phyloP scores from a whole-genome alignment of 345 rosid genomes.

The Euphorbia pulcherrima region DNA sequence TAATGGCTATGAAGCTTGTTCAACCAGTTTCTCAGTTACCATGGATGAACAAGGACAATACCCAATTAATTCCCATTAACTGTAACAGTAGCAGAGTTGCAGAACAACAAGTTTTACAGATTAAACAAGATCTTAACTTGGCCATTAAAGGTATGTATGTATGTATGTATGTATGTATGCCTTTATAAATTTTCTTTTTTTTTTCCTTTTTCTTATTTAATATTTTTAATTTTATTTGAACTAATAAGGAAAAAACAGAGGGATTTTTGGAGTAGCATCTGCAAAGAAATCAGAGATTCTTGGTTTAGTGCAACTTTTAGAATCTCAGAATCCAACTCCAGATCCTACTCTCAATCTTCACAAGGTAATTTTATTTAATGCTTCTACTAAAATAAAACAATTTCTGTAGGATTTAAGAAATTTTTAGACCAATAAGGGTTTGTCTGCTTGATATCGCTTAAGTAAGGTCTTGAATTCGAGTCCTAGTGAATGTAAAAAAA shows the following conservation, averaged over 20 bases:
- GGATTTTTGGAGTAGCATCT: conserved; percentile 71
- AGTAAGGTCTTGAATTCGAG: too few species aligned
- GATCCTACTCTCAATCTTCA: conserved; percentile 57
- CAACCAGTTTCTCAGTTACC: conserved; percentile 25
- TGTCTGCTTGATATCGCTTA: too few species aligned
- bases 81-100: too few species aligned
- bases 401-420: too few species aligned
- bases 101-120: conserved; percentile 34
- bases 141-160: conserved; percentile 53
- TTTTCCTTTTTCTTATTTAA: too few species aligned
- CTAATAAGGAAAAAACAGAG: conserved; percentile 67
- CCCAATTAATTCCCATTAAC: too few species aligned
- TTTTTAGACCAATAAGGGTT: too few species aligned
- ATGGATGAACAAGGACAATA: conserved; percentile 21
- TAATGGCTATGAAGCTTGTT: conserved; percentile 35
- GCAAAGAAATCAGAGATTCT: conserved; percentile 63
- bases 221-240: too few species aligned
- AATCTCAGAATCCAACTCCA: conserved; percentile 78
- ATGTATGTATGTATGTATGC: too few species aligned
- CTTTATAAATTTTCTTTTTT: too few species aligned
- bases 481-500: too few species aligned
- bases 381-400: too few species aligned
- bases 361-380: conserved; percentile 40
- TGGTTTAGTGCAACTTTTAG: conserved; percentile 49
- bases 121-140: conserved; percentile 46